Evolutionary conservation across 2,329 filamentous ascomycete species (phyloP).

Genomic region (Fusarium verticillioides): DNA sequence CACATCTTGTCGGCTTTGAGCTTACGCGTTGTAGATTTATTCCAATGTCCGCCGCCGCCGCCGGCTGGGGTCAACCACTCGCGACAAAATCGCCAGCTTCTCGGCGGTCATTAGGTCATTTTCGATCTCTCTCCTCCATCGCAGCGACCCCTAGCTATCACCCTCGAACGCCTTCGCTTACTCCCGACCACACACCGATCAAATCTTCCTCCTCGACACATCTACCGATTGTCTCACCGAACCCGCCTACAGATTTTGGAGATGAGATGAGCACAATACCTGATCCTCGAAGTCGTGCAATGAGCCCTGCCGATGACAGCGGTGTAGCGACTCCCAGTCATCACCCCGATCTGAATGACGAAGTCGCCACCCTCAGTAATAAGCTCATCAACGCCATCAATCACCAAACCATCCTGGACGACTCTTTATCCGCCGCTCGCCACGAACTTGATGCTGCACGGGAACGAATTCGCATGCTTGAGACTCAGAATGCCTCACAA

Average conservation of each 20-base stretch:
- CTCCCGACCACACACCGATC: conserved; percentile 51
- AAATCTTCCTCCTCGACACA: conserved; percentile 54
- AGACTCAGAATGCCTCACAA: conserved; percentile 72
- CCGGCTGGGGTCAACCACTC: conserved; percentile 62
- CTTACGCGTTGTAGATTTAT: conserved; percentile 59
- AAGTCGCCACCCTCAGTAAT: conserved; percentile 90
- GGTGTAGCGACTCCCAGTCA: conserved; percentile 50
- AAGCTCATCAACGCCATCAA: conserved; percentile 99
- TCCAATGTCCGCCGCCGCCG: conserved; percentile 54
- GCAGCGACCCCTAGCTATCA: conserved; percentile 55
- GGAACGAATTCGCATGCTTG: conserved; percentile 74
- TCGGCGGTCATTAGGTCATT: conserved; percentile 58
- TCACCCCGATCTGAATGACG: conserved; percentile 70
- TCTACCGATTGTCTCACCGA: conserved; percentile 51
- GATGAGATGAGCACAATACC: conserved; percentile 77
- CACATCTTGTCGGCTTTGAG: conserved; percentile 8
- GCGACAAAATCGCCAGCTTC: conserved; percentile 42
- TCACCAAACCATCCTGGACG: conserved; percentile 91
- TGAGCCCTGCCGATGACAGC: conserved; percentile 57
- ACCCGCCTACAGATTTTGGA: conserved; percentile 59
- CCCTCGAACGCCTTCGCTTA: conserved; percentile 51
- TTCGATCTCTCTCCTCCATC: conserved; percentile 65
- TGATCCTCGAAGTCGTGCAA: conserved; percentile 67
- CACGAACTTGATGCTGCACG: conserved; percentile 83
- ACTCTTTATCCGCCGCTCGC: conserved; percentile 82